Base-by-base conservation (phyloP, 1,284 basidiomycete genomes). In the Xerocomus cyaneibrunnescens region DNA sequence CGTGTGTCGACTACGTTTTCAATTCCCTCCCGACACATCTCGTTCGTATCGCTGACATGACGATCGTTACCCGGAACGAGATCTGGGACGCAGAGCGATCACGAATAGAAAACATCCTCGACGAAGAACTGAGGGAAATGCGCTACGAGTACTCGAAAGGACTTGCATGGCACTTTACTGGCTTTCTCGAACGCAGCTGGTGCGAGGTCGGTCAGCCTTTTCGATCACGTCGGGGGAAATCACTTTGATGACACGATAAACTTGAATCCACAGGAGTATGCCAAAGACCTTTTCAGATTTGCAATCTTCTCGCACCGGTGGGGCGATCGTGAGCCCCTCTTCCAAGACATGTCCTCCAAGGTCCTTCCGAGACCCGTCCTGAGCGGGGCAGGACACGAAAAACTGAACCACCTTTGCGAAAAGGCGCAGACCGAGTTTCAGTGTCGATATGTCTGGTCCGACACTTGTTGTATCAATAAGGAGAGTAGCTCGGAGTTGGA, bases 401-500 rank as follows among this genome's bases (percentile, higher is more conserved):
- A 55, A 22, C 41, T 55, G 7, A 14, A 5, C 23, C 27, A 25
- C 3, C 39, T 56, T n/a, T 58, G 52, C 9, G 45, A 56, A n/a
- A 55, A 50, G 21, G 45, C 51, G 3, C 32, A 34, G 13, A 37
- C 21, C 0, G 55, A 49, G 23, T 55, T 55, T 25, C 22, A 6
- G 14, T 56, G 56, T 38, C 52, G 8, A 5, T 51, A 55, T 8
- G 56, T 44, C 44, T 58, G 56, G 55, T 58, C 55, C 0, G 56
- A 57, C n/a, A 60, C 54, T 0, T 56, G 51, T 31, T 56, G 53
- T 6, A 52, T 52, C 36, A 56, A 56, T 36, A 50, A 56, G 37
- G 45, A 56, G 45, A 57, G 56, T 3, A 60, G 54, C 45, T 52
- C 57, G 5, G 56, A 59, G 35, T 21, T 57, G 6, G 56, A 53